Base-by-base conservation (phyloP, 345 rosid genomes). In the Citrus hindsii region DNA sequence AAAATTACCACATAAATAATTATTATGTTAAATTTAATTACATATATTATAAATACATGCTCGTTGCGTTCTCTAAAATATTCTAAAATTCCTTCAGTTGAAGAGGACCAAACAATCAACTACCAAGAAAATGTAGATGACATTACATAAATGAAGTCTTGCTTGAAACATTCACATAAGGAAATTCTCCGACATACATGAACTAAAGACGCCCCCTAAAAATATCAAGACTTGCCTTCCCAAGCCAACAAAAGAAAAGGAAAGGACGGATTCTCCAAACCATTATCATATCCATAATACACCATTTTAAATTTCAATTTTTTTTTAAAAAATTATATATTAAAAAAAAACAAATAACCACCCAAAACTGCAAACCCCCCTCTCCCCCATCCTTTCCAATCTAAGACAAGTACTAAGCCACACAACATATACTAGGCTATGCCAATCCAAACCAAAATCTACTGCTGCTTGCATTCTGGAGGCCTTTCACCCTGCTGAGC, bases 381-480 rank as follows among this genome's bases (percentile, higher is more conserved):
- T n/a, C 10, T 62, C 38, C 69, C 9, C 60, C 40, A 16, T 12
- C 53, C 25, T 19, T 73, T 76, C 75, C 63, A 71, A 79, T 75
- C 76, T 9, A 74, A 28, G 9, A 59, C 60, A 46, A 46, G 51
- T 46, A 18, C 61, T 5, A n/a, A 22, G 66, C 51, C 22, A 70
- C 65, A 38, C 74, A n/a, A 25, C 32, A 72, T n/a, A 61, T 21
- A 33, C 21, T 35, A 16, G 19, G 38, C 75, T 4, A 42, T 37
- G 9, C 12, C 24, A 14, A 27, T 27, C 24, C 30, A 61, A 25
- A 78, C 27, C 38, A 53, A 51, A 73, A 55, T 67, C 88, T 84
- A 94, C 88, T 92, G 98, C 83, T 96, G 98, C 93, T 96, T 96
- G 93, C 98, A 96, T 71, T 94, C 99, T 6, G 98, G 89, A 73